phyloP scores from a whole-genome alignment of 345 rosid genomes.

The Microcos paniculata region DNA sequence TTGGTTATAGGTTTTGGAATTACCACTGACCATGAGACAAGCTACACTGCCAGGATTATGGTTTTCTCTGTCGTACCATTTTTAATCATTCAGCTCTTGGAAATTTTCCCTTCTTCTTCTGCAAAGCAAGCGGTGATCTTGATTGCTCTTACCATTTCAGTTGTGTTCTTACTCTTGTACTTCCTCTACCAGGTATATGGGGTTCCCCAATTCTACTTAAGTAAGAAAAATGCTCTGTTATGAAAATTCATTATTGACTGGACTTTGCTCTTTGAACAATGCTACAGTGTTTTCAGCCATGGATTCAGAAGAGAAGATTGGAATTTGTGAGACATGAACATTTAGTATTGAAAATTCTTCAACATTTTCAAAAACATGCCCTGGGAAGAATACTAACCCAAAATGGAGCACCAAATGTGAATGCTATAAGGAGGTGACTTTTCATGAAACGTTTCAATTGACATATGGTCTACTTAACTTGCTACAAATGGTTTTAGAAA shows the following conservation, averaged over 20 bases:
- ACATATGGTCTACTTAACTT: not conserved
- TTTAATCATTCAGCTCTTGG: constrained; percentile 69
- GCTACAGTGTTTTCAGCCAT: constrained; percentile 62
- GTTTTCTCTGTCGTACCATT: constrained; percentile 72
- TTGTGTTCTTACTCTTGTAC: constrained; percentile 56
- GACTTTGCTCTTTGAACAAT: not conserved
- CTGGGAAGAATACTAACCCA: not conserved
- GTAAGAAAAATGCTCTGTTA: not conserved
- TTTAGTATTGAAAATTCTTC: constrained; percentile 27
- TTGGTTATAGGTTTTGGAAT: constrained; percentile 56
- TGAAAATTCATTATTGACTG: not conserved
- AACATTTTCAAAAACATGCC: constrained; percentile 8
- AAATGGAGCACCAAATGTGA: not conserved
- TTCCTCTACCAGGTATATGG: constrained; percentile 76
- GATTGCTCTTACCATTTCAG: constrained; percentile 55
- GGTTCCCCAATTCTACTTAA: not conserved
- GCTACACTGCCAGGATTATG: constrained; percentile 79
- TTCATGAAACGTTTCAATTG: not conserved
- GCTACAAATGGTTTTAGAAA: not conserved
- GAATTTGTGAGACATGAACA: constrained; percentile 71
- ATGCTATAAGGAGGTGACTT: not conserved
- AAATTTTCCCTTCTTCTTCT: constrained; percentile 55
- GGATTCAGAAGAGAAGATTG: constrained; percentile 72
- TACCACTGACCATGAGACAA: constrained; percentile 66
- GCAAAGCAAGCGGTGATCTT: constrained; percentile 64